Evolutionary conservation across 495 filamentous ascomycete species (phyloP).

Genomic region (Friedmanniomyces simplex): DNA sequence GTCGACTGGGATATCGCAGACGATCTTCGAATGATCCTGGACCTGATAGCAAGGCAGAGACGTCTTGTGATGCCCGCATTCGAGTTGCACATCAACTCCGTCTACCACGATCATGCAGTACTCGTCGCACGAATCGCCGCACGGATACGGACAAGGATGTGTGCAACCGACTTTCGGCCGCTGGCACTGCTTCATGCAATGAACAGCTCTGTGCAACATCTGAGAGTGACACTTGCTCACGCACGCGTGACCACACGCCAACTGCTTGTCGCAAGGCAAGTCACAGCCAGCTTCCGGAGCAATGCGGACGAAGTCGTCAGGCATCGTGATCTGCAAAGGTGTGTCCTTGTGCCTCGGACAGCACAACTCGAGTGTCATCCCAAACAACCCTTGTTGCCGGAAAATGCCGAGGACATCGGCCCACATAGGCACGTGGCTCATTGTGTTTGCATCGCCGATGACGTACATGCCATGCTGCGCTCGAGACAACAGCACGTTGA

Average conservation of each 20-base stretch:
- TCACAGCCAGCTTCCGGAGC: slow-evolving; percentile 66
- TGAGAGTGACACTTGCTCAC: slow-evolving; percentile 59
- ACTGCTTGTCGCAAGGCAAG: slow-evolving; percentile 46
- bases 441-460: slow-evolving; percentile 58
- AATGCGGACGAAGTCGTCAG: slow-evolving; percentile 51
- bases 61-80: slow-evolving; percentile 48
- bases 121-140: slow-evolving; percentile 45
- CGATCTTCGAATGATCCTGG: slow-evolving; percentile 29
- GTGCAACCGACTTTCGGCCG: slow-evolving; percentile 55
- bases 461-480: slow-evolving; percentile 80
- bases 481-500: slow-evolving; percentile 65
- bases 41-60: slow-evolving; percentile 43
- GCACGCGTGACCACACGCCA: slow-evolving; percentile 67
- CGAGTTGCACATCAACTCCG: slow-evolving; percentile 33
- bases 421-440: slow-evolving; percentile 56
- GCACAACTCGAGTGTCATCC: slow-evolving; percentile 43
- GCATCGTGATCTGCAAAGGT: slow-evolving; percentile 43
- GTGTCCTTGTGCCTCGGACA: slow-evolving; percentile 61
- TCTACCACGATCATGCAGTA: slow-evolving; percentile 37
- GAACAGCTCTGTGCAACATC: slow-evolving; percentile 49
- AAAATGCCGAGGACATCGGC: slow-evolving; percentile 49
- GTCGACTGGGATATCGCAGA: slow-evolving; percentile 32
- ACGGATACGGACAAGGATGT: slow-evolving; percentile 35
- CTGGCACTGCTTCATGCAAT: slow-evolving; percentile 53
- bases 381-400: slow-evolving; percentile 39